These are phyloP conservation scores for Quercus berberidifolia DNA, from an alignment of 306 rosid genomes.

Conservation along the genomic window DNA sequence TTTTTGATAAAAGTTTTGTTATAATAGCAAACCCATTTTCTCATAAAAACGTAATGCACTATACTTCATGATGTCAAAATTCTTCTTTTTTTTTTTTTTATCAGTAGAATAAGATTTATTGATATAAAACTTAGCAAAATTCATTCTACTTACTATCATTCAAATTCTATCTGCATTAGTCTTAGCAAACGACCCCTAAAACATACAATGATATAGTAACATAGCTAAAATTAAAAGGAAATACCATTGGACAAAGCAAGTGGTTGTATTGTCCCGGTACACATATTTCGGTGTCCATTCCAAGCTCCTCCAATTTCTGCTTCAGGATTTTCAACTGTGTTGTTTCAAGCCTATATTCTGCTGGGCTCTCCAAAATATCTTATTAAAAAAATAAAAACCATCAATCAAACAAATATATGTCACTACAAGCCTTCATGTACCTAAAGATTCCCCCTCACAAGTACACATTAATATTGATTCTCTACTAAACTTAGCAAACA, in stretches of 20 bases:
- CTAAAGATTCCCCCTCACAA: not conserved
- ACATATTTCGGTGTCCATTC: constrained; percentile 39
- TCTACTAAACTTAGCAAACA: not conserved
- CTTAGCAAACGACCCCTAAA: not conserved
- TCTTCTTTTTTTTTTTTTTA: too few relatives aligned
- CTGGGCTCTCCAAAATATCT: constrained; percentile 43
- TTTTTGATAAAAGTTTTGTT: too few relatives aligned
- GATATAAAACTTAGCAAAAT: too few relatives aligned
- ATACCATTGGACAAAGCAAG: constrained; percentile 74
- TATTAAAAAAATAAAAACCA: constrained; percentile 2
- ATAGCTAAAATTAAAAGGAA: not conserved
- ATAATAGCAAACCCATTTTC: too few relatives aligned
- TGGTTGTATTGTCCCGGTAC: constrained; percentile 54
- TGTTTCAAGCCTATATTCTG: constrained; percentile 8
- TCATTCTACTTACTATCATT: too few relatives aligned
- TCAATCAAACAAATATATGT: constrained; percentile 2
- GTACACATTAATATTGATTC: not conserved
- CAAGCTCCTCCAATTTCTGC: constrained; percentile 50
- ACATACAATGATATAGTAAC: not conserved
- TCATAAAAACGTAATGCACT: too few relatives aligned
- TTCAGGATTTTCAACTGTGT: constrained; percentile 29
- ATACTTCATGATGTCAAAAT: too few relatives aligned
- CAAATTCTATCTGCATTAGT: too few relatives aligned
- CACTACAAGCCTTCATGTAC: not conserved
- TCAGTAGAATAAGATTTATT: too few relatives aligned